Evolutionary conservation across 2,329 filamentous ascomycete genomes (phyloP).

Genomic region (Cercospora sp.): DNA sequence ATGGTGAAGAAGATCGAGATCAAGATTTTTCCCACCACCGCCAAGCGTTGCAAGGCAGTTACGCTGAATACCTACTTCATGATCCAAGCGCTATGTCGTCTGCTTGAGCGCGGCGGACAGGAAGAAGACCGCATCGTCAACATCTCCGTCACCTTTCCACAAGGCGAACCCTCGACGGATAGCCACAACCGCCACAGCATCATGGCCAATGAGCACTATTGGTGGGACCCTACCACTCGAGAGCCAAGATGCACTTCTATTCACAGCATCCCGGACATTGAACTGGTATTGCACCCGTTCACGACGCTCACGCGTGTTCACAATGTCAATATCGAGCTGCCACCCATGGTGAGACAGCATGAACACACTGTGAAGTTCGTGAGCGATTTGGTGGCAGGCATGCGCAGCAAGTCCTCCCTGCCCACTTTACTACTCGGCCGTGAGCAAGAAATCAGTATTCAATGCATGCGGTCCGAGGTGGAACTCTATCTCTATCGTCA

Average conservation of each 20-base stretch:
- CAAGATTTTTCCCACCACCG: slow-evolving; percentile 28
- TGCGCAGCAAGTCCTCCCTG: slow-evolving; percentile 17
- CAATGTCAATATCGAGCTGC: slow-evolving; percentile 30
- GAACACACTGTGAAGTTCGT: slow-evolving; percentile 24
- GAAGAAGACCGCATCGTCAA: slow-evolving; percentile 27
- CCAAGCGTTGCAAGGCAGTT: slow-evolving; percentile 22
- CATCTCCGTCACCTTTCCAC: slow-evolving; percentile 31
- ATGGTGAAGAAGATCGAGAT: slow-evolving; percentile 35
- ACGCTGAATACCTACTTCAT: slow-evolving; percentile 37
- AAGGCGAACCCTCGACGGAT: background rate
- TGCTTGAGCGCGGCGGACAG: slow-evolving; percentile 27
- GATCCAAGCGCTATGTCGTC: slow-evolving; percentile 29
- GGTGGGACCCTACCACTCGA: slow-evolving; percentile 30
- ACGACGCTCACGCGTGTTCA: slow-evolving; percentile 29
- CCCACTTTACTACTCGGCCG: slow-evolving; percentile 1
- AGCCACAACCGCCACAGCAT: slow-evolving; percentile 14
- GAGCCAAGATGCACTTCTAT: slow-evolving; percentile 29
- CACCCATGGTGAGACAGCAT: slow-evolving; percentile 22
- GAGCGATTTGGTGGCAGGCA: slow-evolving; percentile 21
- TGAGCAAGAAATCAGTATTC: slow-evolving; percentile 1
- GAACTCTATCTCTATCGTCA: background rate
- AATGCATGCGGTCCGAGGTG: slow-evolving; percentile 6
- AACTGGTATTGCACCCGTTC: slow-evolving; percentile 34
- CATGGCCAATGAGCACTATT: slow-evolving; percentile 22
- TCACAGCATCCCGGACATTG: slow-evolving; percentile 31